Evolutionary conservation across 768 basidiomycete species (phyloP).

Genomic region (Hericium erinaceus): DNA sequence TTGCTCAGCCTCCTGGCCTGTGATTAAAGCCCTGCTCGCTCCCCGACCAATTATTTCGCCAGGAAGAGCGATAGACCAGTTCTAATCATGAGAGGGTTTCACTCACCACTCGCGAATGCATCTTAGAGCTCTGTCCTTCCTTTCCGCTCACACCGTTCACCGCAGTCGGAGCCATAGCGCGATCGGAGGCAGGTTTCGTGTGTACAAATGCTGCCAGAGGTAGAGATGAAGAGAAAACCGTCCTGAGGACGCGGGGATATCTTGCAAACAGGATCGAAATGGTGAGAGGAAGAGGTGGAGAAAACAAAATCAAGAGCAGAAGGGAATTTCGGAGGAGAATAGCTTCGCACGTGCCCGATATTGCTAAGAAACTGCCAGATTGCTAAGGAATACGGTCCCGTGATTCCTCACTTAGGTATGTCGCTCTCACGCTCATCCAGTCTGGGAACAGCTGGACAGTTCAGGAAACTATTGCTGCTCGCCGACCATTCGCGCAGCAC

Average conservation of each 20-base stretch:
- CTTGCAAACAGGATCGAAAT: background rate
- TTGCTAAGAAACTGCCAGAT: too few species aligned
- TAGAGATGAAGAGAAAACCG: background rate
- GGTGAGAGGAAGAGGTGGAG: background rate
- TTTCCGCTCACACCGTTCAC: background rate
- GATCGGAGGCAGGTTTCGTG: background rate
- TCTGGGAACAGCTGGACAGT: too few species aligned
- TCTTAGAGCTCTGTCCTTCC: background rate
- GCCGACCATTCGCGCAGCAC: too few species aligned
- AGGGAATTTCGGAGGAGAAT: background rate
- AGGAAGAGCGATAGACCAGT: background rate
- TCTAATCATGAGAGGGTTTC: background rate
- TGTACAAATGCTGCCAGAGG: background rate
- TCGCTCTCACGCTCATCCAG: too few species aligned
- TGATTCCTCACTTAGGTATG: too few species aligned
- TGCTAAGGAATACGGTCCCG: too few species aligned
- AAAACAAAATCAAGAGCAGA: background rate
- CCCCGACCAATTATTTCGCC: too few species aligned
- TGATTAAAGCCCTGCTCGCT: too few species aligned
- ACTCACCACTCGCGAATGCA: background rate
- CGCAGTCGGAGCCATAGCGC: background rate
- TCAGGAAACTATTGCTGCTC: too few species aligned
- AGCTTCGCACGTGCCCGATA: too few species aligned
- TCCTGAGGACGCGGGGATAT: background rate
- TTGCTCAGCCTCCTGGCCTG: too few species aligned